phyloP scores from a whole-genome alignment of 2,329 filamentous ascomycete species.

The Coniochaeta sp. region DNA sequence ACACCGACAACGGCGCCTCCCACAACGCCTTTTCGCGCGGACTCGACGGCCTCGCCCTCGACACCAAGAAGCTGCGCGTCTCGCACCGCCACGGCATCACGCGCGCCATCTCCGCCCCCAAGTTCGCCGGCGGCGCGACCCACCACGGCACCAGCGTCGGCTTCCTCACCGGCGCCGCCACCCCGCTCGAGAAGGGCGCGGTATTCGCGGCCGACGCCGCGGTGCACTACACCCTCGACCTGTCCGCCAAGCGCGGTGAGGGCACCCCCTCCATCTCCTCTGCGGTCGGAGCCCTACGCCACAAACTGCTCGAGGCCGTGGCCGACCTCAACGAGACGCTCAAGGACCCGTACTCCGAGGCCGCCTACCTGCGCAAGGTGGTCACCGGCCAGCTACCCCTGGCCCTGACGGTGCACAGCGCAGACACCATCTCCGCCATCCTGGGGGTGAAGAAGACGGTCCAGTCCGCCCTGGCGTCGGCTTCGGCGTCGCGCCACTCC shows the following conservation, averaged over 20 bases:
- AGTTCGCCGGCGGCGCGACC: slow-evolving; percentile 29
- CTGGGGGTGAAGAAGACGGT: slow-evolving; percentile 51
- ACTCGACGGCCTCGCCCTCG: slow-evolving; percentile 46
- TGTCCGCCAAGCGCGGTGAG: slow-evolving; percentile 32
- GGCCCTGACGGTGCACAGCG: slow-evolving; percentile 52
- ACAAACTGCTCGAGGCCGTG: slow-evolving; percentile 45
- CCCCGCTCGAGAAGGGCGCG: slow-evolving; percentile 36
- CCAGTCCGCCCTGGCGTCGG: slow-evolving; percentile 25
- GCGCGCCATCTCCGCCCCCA: slow-evolving; percentile 49
- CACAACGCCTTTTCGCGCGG: slow-evolving; percentile 46
- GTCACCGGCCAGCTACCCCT: slow-evolving; percentile 46
- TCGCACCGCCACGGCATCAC: slow-evolving; percentile 51
- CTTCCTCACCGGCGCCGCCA: slow-evolving; percentile 43
- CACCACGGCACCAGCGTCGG: slow-evolving; percentile 52
- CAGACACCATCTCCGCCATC: slow-evolving; percentile 52
- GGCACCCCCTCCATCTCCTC: slow-evolving; percentile 43
- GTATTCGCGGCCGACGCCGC: slow-evolving; percentile 47
- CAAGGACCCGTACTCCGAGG: slow-evolving; percentile 37
- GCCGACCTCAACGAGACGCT: slow-evolving; percentile 25
- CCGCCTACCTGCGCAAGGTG: slow-evolving; percentile 44
- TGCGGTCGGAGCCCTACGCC: slow-evolving; percentile 41
- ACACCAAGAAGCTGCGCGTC: slow-evolving; percentile 46
- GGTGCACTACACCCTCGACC: slow-evolving; percentile 50
- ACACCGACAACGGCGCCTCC: slow-evolving; percentile 43
- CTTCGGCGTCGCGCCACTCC: not conserved